Evolutionary conservation across 176 grass and related monocot genomes (phyloP), one percentile per base, ranked within the genome.

Genomic region (Carex pumila): DNA sequence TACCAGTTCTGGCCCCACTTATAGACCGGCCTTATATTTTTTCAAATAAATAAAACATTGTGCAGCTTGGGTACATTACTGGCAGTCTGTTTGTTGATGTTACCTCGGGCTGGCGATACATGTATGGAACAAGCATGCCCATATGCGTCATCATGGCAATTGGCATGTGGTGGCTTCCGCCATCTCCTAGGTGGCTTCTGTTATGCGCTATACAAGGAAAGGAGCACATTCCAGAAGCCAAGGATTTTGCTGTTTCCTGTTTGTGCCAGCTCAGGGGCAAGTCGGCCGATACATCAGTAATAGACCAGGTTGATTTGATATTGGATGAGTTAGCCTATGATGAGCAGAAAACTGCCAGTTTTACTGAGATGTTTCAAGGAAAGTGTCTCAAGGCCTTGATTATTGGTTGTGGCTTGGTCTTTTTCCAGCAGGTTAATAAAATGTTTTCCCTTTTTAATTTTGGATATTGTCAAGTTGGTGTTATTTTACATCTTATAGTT

Each of bases 131-230:
- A 64, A 93, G 92, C 65, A 21, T 85, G 29, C 91, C 86, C 18
- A 86, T 98, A 50, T 93, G 88, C 79, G 12, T 98, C 76, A 73
- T 93, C 71, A 98, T 98, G 95, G 86, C 86, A 78, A 83, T 89
- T 61, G 95, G 95, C 65, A 98, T 95, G 92, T 95, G 84, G 82
- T 98, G 91, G 87, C 65, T 98, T 70, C 92, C 95, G 54, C 19
- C 58, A 71, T 98, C 95, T 11, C 95, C 95, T 85, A 85, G 95
- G 74, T 98, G 95, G 95, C 95, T 98, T 82, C 88, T 98, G 47
- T 91, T 98, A 86, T 98, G 95, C 70, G 88, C 92, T 66, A 90
- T 94, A 86, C 95, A 98, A 87, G 95, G 88, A 52, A 94, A 94
- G 67, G 83, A 90, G 31, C 70, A 65, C 78, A 67, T 94, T 58